These are phyloP conservation scores for Choanephora cucurbitarum DNA, from an alignment of 371 early-diverging fungal species.

Conservation along the genomic window DNA sequence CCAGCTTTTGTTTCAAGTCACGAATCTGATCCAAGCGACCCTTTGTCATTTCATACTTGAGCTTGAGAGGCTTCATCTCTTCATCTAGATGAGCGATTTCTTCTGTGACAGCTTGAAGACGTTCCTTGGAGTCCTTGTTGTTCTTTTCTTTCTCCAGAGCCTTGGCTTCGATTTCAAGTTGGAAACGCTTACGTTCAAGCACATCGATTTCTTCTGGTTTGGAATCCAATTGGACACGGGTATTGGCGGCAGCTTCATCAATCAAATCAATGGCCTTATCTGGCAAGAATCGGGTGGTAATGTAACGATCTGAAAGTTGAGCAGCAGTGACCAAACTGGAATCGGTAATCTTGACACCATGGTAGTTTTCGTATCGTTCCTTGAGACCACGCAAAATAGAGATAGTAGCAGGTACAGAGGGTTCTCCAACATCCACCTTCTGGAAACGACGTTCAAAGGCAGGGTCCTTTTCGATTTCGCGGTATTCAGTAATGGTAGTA, in stretches of 20 bases:
- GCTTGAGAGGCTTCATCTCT: slow-evolving; percentile 85
- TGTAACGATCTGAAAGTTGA: slow-evolving; percentile 77
- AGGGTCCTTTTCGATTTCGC: slow-evolving; percentile 84
- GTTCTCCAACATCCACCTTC: slow-evolving; percentile 81
- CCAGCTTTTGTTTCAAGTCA: slow-evolving; percentile 82
- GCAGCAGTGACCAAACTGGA: slow-evolving; percentile 82
- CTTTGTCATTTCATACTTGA: slow-evolving; percentile 84
- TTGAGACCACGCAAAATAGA: slow-evolving; percentile 86
- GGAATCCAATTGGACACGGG: slow-evolving; percentile 92
- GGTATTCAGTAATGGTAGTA: slow-evolving; percentile 88
- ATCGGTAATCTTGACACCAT: slow-evolving; percentile 86
- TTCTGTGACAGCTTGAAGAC: slow-evolving; percentile 77
- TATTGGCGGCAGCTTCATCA: slow-evolving; percentile 95
- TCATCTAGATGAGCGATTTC: slow-evolving; percentile 85
- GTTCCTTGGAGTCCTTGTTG: slow-evolving; percentile 71
- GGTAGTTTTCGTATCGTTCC: slow-evolving; percentile 83
- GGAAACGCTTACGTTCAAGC: slow-evolving; percentile 86
- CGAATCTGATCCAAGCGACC: slow-evolving; percentile 87
- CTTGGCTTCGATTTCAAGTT: slow-evolving; percentile 94
- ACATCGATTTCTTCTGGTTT: slow-evolving; percentile 96
- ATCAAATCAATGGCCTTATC: slow-evolving; percentile 88
- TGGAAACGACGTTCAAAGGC: slow-evolving; percentile 93
- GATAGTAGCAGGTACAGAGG: slow-evolving; percentile 78
- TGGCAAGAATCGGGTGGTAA: slow-evolving; percentile 76
- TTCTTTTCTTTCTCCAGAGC: slow-evolving; percentile 94